phyloP scores from a whole-genome alignment of 805 yeast species.

The Suhomyces prunicola region DNA sequence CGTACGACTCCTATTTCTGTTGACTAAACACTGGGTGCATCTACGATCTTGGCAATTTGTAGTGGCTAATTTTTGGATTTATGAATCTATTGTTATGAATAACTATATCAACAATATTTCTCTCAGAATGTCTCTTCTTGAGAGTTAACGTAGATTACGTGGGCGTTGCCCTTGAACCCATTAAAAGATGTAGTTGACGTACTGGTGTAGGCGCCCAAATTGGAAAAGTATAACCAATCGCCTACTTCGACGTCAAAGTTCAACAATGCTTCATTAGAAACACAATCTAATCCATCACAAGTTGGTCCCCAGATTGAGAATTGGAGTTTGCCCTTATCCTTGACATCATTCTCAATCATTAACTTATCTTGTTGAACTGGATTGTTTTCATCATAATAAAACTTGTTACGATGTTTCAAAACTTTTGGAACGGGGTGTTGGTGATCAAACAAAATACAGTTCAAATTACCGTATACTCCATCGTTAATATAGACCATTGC shows the following conservation, averaged over 20 bases:
- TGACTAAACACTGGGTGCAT: not conserved
- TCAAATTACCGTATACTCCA: slow-evolving; percentile 94
- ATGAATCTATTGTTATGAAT: not conserved
- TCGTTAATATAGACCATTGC: slow-evolving; percentile 88
- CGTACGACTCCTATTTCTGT: not conserved
- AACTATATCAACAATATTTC: not conserved
- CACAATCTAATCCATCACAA: slow-evolving; percentile 93
- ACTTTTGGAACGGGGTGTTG: slow-evolving; percentile 73
- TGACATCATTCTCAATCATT: slow-evolving; percentile 8
- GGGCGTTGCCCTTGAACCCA: slow-evolving; percentile 68
- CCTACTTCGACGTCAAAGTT: slow-evolving; percentile 69
- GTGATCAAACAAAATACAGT: slow-evolving; percentile 91
- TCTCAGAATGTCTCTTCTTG: not conserved
- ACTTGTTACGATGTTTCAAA: slow-evolving; percentile 51
- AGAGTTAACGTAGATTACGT: slow-evolving; percentile 54
- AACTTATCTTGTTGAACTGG: slow-evolving; percentile 1
- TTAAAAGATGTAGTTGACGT: slow-evolving; percentile 92
- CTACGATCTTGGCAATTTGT: not conserved
- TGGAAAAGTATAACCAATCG: slow-evolving; percentile 86
- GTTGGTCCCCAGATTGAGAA: slow-evolving; percentile 97
- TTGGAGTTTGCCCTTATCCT: slow-evolving; percentile 25
- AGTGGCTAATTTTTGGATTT: not conserved
- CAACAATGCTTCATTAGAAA: slow-evolving; percentile 51
- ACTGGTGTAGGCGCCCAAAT: slow-evolving; percentile 87
- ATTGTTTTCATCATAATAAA: slow-evolving; percentile 29